A percentile compares a stretch with the other conserved stretches of the same genome.
Conservation (phyloP, 1,139 yeast species). For the Scheffersomyces quercinus region DNA sequence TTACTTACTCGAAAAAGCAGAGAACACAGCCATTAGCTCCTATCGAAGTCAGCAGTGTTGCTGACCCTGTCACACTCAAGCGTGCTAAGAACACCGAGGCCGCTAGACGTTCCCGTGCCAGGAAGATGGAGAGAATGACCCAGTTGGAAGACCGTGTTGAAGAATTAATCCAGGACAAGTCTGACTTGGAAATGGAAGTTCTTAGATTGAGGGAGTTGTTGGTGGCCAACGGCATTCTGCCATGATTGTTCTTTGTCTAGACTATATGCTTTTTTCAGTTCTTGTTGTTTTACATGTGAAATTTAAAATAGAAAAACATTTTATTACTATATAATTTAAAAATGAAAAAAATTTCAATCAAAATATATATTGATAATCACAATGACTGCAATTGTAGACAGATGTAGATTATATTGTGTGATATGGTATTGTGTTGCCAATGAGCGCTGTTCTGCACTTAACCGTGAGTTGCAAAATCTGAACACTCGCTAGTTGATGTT, state of each 20-base stretch:
- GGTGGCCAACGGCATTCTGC: constrained; percentile 16
- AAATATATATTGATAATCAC: not conserved
- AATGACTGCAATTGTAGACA: not conserved
- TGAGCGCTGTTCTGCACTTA: no score
- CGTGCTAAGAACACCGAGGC: constrained; percentile 97
- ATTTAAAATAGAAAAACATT: not conserved
- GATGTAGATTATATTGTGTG: no score
- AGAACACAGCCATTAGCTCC: constrained; percentile 66
- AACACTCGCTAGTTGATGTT: no score
- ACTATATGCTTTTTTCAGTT: not conserved
- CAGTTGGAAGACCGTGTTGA: constrained; percentile 82
- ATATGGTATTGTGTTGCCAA: no score
- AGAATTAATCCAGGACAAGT: constrained; percentile 55
- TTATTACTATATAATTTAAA: not conserved
- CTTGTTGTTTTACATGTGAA: not conserved
- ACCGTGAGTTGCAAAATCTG: no score
- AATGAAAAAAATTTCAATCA: constrained; percentile 4
- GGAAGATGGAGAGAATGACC: constrained; percentile 84
- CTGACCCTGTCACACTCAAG: constrained; percentile 71
- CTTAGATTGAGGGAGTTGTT: constrained; percentile 53
- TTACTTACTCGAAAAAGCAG: constrained; percentile 64
- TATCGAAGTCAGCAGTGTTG: constrained; percentile 52
- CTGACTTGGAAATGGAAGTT: constrained; percentile 59
- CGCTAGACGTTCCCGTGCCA: constrained; percentile 92
- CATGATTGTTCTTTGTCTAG: constrained; percentile 1